phyloP scores from a whole-genome alignment of 495 filamentous ascomycete species.

The Hypoxylon lienhwacheense region DNA sequence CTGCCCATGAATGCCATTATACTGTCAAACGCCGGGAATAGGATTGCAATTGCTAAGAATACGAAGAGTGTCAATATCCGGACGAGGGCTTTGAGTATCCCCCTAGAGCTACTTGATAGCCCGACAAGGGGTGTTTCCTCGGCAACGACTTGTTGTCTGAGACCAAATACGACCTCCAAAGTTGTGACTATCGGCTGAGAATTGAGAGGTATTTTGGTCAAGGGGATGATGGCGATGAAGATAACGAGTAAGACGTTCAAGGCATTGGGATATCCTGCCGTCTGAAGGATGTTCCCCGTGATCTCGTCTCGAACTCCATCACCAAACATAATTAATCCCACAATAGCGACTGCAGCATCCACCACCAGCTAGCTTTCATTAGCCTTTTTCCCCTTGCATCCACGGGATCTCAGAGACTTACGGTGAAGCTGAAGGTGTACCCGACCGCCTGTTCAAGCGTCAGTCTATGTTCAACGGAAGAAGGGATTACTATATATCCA shows the following conservation, averaged over 20 bases:
- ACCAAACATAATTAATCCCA: slow-evolving; percentile 92
- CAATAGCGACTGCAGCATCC: slow-evolving; percentile 77
- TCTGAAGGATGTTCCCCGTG: slow-evolving; percentile 80
- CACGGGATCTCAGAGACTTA: slow-evolving; percentile 46
- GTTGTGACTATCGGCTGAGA: slow-evolving; percentile 85
- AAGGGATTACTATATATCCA: neutral
- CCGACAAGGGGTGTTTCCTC: slow-evolving; percentile 50
- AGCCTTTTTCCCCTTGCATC: slow-evolving; percentile 17
- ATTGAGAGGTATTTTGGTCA: slow-evolving; percentile 93
- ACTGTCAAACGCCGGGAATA: slow-evolving; percentile 86
- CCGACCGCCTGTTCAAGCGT: slow-evolving; percentile 60
- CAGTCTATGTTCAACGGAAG: neutral
- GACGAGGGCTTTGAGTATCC: slow-evolving; percentile 60
- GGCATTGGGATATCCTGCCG: slow-evolving; percentile 70
- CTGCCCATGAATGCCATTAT: slow-evolving; percentile 94
- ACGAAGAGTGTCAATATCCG: slow-evolving; percentile 54
- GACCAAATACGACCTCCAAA: slow-evolving; percentile 74
- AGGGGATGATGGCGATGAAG: slow-evolving; percentile 87
- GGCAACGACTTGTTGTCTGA: slow-evolving; percentile 60
- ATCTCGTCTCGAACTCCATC: slow-evolving; percentile 82
- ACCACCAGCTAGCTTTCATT: slow-evolving; percentile 62
- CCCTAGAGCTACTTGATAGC: slow-evolving; percentile 59
- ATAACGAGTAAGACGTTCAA: slow-evolving; percentile 76
- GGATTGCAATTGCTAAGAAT: slow-evolving; percentile 60
- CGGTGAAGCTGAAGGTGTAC: slow-evolving; percentile 87